Conservation (phyloP, 2,329 filamentous ascomycete genomes). For the Trichoderma afroharzianum region DNA sequence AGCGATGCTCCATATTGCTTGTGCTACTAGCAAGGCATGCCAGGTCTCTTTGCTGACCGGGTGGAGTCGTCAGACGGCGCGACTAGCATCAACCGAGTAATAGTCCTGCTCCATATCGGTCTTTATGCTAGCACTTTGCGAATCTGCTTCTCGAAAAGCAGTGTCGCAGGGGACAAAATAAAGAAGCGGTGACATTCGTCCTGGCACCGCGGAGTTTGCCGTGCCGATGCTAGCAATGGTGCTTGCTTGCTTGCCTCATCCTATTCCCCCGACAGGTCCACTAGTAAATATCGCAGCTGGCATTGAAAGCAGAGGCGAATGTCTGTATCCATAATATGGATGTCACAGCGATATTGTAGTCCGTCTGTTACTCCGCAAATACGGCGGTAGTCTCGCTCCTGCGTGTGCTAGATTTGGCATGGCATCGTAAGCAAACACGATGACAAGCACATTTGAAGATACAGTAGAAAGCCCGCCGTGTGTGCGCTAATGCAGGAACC, state of each 20-base stretch:
- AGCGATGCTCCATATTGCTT: neutral
- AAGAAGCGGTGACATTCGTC: slow-evolving; percentile 2
- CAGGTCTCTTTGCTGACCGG: slow-evolving; percentile 12
- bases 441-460: neutral
- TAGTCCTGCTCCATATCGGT: neutral
- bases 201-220: neutral
- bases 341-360: neutral
- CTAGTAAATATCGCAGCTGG: neutral
- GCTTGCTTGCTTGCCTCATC: neutral
- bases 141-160: neutral
- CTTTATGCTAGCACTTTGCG: neutral
- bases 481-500: slow-evolving; percentile 25
- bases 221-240: neutral
- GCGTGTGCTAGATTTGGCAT: neutral
- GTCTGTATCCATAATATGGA: neutral
- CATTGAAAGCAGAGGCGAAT: neutral
- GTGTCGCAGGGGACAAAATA: neutral
- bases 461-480: neutral
- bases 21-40: neutral
- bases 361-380: neutral
- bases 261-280: neutral
- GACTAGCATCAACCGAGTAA: neutral
- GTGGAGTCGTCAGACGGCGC: slow-evolving; percentile 10
- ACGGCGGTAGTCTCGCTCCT: neutral
- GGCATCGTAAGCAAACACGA: neutral